A percentile compares a stretch with the other conserved stretches of the same genome.
phyloP scores from a whole-genome alignment of 352 stramenopile genomes.

The Pythium brachiatum region DNA sequence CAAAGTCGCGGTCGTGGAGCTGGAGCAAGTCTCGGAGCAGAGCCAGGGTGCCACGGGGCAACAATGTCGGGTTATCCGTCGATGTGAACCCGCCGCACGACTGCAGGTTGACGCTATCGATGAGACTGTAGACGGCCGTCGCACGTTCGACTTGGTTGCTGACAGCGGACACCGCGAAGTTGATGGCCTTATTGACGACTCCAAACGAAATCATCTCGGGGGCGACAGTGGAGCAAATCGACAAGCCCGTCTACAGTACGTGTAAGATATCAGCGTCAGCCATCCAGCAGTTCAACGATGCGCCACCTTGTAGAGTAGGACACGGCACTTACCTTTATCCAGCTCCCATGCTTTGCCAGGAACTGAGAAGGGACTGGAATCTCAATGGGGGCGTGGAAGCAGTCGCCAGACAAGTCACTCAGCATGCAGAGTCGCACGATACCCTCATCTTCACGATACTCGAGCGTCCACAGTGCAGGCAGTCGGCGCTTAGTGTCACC shows the following conservation, averaged over 20 bases:
- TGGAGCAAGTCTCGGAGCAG: slow-evolving; percentile 14
- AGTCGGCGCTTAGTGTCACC: slow-evolving; percentile 11
- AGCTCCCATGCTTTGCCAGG: neutral
- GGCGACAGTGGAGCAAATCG: slow-evolving; percentile 6
- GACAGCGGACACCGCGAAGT: neutral
- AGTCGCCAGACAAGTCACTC: slow-evolving; percentile 24
- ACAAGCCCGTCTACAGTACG: neutral
- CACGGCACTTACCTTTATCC: neutral
- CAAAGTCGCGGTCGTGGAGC: slow-evolving; percentile 9
- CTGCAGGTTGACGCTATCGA: slow-evolving; percentile 7
- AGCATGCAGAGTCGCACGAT: slow-evolving; percentile 13
- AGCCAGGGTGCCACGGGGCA: neutral
- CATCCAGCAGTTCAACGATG: neutral
- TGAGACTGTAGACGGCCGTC: slow-evolving; percentile 15
- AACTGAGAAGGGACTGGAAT: slow-evolving; percentile 1
- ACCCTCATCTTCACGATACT: neutral
- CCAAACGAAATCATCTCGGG: slow-evolving; percentile 17
- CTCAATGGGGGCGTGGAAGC: slow-evolving; percentile 20
- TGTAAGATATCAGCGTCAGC: neutral
- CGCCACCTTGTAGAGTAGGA: neutral
- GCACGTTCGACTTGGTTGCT: slow-evolving; percentile 9
- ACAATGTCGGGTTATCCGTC: neutral
- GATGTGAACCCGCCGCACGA: neutral
- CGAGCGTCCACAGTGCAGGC: slow-evolving; percentile 21
- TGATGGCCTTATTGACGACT: slow-evolving; percentile 16